A percentile compares a stretch with the other conserved stretches of the same genome.
These are phyloP conservation scores for Paramecium primaurelia DNA, from an alignment of 73 alveolate species.

Conservation along the genomic window DNA sequence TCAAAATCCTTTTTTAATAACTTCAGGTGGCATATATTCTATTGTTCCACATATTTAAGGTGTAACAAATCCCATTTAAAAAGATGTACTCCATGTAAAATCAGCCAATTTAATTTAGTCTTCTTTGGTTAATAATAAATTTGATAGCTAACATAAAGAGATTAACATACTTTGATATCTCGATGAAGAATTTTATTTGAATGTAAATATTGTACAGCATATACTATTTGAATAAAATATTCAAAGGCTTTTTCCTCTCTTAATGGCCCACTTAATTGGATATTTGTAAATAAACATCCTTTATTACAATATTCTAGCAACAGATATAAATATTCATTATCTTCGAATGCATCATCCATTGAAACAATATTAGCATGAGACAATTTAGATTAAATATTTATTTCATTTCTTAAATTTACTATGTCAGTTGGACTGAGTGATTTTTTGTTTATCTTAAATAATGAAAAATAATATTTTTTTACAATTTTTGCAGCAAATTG, in stretches of 20 bases:
- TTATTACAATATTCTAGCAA: not conserved
- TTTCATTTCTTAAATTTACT: not conserved
- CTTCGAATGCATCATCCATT: not conserved
- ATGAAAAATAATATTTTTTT: not conserved
- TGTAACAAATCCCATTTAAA: not conserved
- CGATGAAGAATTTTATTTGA: not conserved
- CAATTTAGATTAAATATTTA: not conserved
- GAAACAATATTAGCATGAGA: not conserved
- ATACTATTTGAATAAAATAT: not conserved
- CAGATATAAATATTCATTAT: not conserved
- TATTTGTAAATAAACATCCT: not conserved
- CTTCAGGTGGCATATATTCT: constrained; percentile 39
- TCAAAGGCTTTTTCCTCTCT: not conserved
- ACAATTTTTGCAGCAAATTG: not conserved
- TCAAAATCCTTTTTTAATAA: not conserved
- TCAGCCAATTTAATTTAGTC: not conserved
- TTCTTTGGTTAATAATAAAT: not conserved
- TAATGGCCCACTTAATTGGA: not conserved
- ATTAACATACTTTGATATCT: not conserved
- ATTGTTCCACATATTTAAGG: not conserved
- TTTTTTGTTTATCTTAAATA: not conserved
- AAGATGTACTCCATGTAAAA: not conserved
- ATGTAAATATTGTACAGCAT: not conserved
- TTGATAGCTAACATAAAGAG: not conserved
- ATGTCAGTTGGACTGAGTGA: not conserved